These are phyloP conservation scores for Fistulifera solaris DNA, from an alignment of 108 stramenopile genomes.

Conservation along the genomic window DNA sequence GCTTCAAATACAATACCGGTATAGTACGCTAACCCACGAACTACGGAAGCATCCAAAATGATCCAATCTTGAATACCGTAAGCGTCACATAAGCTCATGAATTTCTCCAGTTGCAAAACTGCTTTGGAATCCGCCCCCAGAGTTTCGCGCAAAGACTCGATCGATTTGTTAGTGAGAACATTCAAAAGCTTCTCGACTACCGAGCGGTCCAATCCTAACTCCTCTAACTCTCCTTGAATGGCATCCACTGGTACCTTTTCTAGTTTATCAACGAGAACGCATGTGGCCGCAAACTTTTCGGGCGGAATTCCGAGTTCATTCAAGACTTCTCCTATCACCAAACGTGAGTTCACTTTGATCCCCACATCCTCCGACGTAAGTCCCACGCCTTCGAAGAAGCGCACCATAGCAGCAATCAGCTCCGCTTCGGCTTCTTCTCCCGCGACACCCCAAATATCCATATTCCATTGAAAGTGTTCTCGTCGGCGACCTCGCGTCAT, in stretches of 20 bases:
- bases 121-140: conserved; percentile 81
- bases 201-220: conserved; percentile 69
- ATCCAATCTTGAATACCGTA: conserved; percentile 91
- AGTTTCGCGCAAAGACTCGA: conserved; percentile 67
- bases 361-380: conserved; percentile 88
- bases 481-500: conserved; percentile 95
- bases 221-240: conserved; percentile 83
- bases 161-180: conserved; percentile 78
- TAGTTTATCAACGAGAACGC: conserved; percentile 96
- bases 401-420: conserved; percentile 85
- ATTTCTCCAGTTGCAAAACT: conserved; percentile 64
- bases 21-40: conserved; percentile 96
- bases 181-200: conserved; percentile 74
- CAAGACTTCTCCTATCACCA: conserved; percentile 87
- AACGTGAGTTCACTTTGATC: conserved; percentile 91
- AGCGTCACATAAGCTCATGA: conserved; percentile 70
- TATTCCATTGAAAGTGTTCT: conserved; percentile 99
- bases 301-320: conserved; percentile 79
- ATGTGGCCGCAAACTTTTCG: conserved; percentile 91
- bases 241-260: conserved; percentile 94
- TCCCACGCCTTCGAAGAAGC: conserved; percentile 84
- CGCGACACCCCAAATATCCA: conserved; percentile 87
- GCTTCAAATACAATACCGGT: conserved; percentile 97
- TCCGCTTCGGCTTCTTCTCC: conserved; percentile 94
- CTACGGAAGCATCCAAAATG: conserved; percentile 92